These are phyloP conservation scores for Aspergillus ostianus DNA, from an alignment of 495 filamentous ascomycete species.

Conservation along the genomic window DNA sequence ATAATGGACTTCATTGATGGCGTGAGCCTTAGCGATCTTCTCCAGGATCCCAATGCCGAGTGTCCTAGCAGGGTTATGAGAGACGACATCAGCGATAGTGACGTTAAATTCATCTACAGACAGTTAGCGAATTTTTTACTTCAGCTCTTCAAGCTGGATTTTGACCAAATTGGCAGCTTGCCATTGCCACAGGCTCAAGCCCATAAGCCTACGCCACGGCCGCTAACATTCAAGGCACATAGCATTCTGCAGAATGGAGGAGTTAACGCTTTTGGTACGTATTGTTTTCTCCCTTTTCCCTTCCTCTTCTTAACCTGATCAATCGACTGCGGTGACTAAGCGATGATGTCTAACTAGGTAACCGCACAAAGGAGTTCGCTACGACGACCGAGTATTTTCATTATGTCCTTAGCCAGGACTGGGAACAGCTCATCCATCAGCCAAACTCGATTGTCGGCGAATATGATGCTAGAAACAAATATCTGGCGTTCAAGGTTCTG, in stretches of 20 bases:
- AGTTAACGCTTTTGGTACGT: conserved; percentile 33
- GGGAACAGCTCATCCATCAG: conserved; percentile 32
- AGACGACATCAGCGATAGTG: conserved; percentile 17
- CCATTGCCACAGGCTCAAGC: conserved; percentile 14
- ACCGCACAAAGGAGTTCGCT: conserved; percentile 28
- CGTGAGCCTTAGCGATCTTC: neutral
- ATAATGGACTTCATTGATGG: conserved; percentile 9
- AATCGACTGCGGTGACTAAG: conserved; percentile 3
- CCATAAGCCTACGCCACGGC: conserved; percentile 17
- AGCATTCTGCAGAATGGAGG: conserved; percentile 32
- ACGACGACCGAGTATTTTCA: conserved; percentile 34
- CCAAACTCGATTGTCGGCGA: conserved; percentile 29
- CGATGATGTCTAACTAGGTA: conserved; percentile 26
- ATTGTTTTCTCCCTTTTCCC: neutral
- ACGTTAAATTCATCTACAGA: conserved; percentile 30
- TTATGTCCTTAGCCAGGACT: conserved; percentile 35
- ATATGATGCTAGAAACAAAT: conserved; percentile 25
- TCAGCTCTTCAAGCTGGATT: conserved; percentile 28
- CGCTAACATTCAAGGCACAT: conserved; percentile 34
- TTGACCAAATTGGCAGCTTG: conserved; percentile 26
- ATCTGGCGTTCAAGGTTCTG: conserved; percentile 26
- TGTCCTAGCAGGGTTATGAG: neutral
- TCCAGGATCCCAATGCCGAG: neutral
- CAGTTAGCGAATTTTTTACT: conserved; percentile 32
- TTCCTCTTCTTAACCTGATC: conserved; percentile 6